Conservation (phyloP, 805 yeast genomes). For the Diddensiella transvaalensis region DNA sequence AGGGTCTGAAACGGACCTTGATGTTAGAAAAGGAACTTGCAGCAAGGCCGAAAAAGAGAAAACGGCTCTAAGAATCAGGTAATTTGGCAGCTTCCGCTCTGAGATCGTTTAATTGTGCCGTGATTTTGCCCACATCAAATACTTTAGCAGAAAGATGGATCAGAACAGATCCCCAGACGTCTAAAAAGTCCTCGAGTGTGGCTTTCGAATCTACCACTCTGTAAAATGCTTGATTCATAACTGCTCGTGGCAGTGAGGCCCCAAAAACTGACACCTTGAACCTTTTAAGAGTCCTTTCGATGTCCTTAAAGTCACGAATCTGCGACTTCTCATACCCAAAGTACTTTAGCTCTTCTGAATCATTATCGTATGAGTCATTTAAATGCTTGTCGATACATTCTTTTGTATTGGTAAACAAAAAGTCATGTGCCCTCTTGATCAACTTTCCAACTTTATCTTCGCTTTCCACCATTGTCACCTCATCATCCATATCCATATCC, state of each 20-base stretch:
- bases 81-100: background rate
- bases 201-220: conserved; percentile 6
- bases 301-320: conserved; percentile 40
- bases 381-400: conserved; percentile 51
- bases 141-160: conserved; percentile 4
- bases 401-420: conserved; percentile 25
- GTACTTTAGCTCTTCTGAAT: conserved; percentile 42
- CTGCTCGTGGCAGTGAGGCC: conserved; percentile 30
- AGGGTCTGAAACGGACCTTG: background rate
- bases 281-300: conserved; percentile 41
- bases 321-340: conserved; percentile 44
- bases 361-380: conserved; percentile 46
- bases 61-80: too few species aligned
- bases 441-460: conserved; percentile 4
- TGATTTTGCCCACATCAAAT: background rate
- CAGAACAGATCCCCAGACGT: conserved; percentile 52
- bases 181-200: conserved; percentile 36
- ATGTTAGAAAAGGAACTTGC: background rate
- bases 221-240: conserved; percentile 31
- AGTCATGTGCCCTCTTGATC: conserved; percentile 14
- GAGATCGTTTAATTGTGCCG: background rate
- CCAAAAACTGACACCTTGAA: conserved; percentile 59
- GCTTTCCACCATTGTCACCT: conserved; percentile 5
- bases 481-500: conserved; percentile 12
- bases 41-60: background rate